Evolutionary conservation across 225 moss, liverwort and hornwort species (phyloP).

Genomic region (Neckera pumila): DNA sequence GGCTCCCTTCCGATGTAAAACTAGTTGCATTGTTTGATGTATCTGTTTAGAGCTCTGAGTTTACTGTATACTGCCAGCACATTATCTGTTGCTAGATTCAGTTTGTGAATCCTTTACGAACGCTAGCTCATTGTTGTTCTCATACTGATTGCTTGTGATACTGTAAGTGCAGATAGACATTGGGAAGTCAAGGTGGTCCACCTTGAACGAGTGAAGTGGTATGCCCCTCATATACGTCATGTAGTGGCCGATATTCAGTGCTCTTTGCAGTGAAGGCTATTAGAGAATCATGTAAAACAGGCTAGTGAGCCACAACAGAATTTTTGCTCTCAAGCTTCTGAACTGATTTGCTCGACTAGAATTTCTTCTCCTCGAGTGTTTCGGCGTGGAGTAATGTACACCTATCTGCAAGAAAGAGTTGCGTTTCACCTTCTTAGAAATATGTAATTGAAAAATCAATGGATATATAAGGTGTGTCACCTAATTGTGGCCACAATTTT

Average conservation of each 20-base stretch:
- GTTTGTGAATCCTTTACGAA: background rate
- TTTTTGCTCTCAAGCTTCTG: background rate
- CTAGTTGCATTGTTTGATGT: background rate
- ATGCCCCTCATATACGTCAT: conserved; percentile 93
- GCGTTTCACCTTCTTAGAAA: background rate
- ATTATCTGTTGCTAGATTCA: background rate
- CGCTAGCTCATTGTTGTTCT: background rate
- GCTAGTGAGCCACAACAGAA: background rate
- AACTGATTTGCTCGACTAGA: background rate
- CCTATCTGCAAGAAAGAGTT: background rate
- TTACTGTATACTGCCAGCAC: background rate
- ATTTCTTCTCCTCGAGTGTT: background rate
- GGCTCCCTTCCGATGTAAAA: background rate
- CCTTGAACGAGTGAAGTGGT: conserved; percentile 93
- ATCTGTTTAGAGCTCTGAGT: background rate
- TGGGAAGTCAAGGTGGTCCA: conserved; percentile 62
- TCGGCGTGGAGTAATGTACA: background rate
- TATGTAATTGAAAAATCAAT: background rate
- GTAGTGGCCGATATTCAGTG: conserved; percentile 70
- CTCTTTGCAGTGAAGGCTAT: background rate
- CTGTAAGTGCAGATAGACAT: conserved; percentile 38
- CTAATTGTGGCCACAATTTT: background rate
- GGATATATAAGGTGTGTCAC: background rate
- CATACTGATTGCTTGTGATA: background rate
- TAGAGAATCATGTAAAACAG: background rate